Evolutionary conservation across 495 filamentous ascomycete species (phyloP), one percentile per base, ranked within the genome.

Genomic region (Podospora appendiculata): DNA sequence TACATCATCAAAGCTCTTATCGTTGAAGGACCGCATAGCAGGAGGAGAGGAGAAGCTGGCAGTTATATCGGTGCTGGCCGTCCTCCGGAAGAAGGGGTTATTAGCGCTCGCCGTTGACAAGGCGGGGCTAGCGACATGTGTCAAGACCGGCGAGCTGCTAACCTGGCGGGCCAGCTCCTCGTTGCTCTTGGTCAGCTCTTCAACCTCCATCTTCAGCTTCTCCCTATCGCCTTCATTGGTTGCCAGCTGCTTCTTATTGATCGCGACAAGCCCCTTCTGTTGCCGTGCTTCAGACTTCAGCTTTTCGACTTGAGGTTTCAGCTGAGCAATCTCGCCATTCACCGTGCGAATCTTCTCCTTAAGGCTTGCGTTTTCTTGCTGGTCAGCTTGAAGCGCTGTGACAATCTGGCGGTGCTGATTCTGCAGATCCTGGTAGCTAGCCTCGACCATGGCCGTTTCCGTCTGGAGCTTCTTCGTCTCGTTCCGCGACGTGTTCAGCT

Each of bases 241-340:
- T 36, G 86, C 78, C 45, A 96, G 76, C 70, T 98, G 93, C 71
- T 98, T 97, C 72, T 94, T 96, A 72, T 94, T 95, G 69, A 98
- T 97, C 5, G 94, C 89, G 42, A 94, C 93, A 41, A 96, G 70
- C 9, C 93, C 93, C 68, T 94, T 96, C 70, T 96, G 90, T 63
- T 96, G 93, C 17, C 93, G 82, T 39, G 90, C 88, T 56, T 93
- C 88, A 10, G 83, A 86, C 63, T 88, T 85, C 48, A 94, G 75
- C 71, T 95, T 95, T 58, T 98, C 93, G 46, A 97, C 76, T 47
- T 90, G 83, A 8, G 89, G 90, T 66, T 88, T 90, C 33, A 97
- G 72, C 69, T 87, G 83, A 34, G 79, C 74, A 56, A 95, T 86
- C 60, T 92, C 88, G 9, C 79, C 77, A 65, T 95, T 97, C 13